Evolutionary conservation across 2,329 filamentous ascomycete genomes (phyloP).

Genomic region (Ophiosphaerella herpotricha): DNA sequence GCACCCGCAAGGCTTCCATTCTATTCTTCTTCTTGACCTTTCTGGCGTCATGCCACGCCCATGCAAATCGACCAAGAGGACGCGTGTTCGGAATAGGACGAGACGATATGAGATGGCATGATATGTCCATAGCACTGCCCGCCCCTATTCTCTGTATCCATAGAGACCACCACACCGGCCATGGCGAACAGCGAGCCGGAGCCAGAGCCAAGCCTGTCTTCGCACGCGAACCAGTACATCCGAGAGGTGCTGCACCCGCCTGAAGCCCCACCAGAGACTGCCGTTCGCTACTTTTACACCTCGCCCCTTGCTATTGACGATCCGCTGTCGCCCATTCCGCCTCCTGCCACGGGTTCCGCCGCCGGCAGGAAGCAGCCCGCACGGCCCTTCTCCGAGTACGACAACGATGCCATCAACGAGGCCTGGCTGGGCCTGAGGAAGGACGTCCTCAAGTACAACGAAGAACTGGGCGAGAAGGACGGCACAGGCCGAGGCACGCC

Average conservation of each 20-base stretch:
- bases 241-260: constrained; percentile 49
- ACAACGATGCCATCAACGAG: constrained; percentile 79
- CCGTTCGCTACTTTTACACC: constrained; percentile 74
- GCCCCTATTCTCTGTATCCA: constrained; percentile 1
- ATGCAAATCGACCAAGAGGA: constrained; percentile 12
- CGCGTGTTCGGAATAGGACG: constrained; percentile 8
- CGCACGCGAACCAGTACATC: constrained; percentile 50
- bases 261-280: constrained; percentile 41
- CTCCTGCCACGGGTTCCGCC: constrained; percentile 53
- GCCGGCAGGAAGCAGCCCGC: constrained; percentile 63
- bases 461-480: constrained; percentile 45
- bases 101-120: constrained; percentile 14
- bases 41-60: constrained; percentile 3
- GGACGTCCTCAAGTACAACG: constrained; percentile 53
- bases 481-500: constrained; percentile 25
- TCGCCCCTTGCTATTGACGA: constrained; percentile 85
- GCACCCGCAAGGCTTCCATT: constrained; percentile 23
- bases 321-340: constrained; percentile 72
- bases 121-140: neutral
- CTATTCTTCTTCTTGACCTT: constrained; percentile 3
- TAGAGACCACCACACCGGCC: constrained; percentile 5
- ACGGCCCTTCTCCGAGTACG: constrained; percentile 76
- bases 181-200: constrained; percentile 28
- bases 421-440: constrained; percentile 70
- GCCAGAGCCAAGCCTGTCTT: constrained; percentile 31